A percentile compares a stretch with the other conserved stretches of the same genome.
phyloP scores from a whole-genome alignment of 129 eudicot species.

The Flaveria robusta region DNA sequence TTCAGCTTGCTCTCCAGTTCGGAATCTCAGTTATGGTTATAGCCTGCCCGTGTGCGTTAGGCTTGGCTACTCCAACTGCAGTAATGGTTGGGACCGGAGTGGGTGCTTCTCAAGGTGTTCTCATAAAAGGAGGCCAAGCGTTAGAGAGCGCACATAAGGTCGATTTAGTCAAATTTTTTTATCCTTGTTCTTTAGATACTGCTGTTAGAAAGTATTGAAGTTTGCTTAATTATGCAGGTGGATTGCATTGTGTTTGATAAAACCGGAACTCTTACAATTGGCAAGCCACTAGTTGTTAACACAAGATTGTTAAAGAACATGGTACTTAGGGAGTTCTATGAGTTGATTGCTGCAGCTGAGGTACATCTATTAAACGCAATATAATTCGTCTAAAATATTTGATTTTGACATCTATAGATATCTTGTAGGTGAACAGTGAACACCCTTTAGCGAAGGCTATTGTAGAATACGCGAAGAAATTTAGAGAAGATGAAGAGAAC shows the following conservation, averaged over 20 bases:
- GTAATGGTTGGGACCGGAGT: conserved; percentile 96
- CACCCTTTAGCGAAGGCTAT: conserved; percentile 95
- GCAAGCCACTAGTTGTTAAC: conserved; percentile 73
- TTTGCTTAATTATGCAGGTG: conserved; percentile 44
- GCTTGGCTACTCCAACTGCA: conserved; percentile 91
- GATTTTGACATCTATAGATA: background rate
- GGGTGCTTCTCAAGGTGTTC: conserved; percentile 92
- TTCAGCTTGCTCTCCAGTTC: conserved; percentile 86
- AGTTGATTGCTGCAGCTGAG: conserved; percentile 83
- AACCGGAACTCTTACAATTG: conserved; percentile 82
- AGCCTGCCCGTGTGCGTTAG: conserved; percentile 93
- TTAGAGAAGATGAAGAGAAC: conserved; percentile 63
- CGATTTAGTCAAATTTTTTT: background rate
- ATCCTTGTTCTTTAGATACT: background rate
- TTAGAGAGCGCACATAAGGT: conserved; percentile 92
- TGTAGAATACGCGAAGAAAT: conserved; percentile 80
- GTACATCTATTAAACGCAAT: conserved; percentile 32
- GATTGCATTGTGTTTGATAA: conserved; percentile 86
- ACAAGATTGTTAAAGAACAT: conserved; percentile 62
- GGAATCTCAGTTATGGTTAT: conserved; percentile 92
- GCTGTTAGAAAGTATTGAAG: background rate
- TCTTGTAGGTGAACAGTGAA: conserved; percentile 81
- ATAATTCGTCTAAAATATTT: background rate
- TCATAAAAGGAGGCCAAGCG: conserved; percentile 92
- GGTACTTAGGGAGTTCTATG: conserved; percentile 62